Percentiles rank a stretch among this genome's conserved stretches.
These are phyloP conservation scores for Clathrospora elynae DNA, from an alignment of 2,329 filamentous ascomycete genomes.

Conservation along the genomic window DNA sequence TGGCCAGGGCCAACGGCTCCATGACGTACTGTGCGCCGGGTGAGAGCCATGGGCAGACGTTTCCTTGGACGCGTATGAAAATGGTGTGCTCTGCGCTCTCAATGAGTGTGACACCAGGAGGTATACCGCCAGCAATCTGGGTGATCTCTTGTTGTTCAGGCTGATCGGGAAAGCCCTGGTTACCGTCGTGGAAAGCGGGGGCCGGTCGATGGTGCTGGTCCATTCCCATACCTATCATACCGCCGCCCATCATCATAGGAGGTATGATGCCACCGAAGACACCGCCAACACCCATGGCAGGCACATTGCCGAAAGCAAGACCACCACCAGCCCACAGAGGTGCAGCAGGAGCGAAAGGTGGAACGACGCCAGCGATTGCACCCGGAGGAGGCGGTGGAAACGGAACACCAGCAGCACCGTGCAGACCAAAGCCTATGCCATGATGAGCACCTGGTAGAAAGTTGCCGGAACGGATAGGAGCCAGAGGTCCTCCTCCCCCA, in stretches of 20 bases:
- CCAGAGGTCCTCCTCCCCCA: slow-evolving; percentile 32
- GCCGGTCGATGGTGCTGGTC: slow-evolving; percentile 27
- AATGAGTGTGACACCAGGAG: slow-evolving; percentile 33
- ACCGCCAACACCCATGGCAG: slow-evolving; percentile 17
- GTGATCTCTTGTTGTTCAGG: slow-evolving; percentile 33
- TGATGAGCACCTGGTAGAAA: slow-evolving; percentile 32
- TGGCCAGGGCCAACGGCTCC: slow-evolving; percentile 32
- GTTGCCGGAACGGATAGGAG: slow-evolving; percentile 29
- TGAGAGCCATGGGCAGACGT: slow-evolving; percentile 39
- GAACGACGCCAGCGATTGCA: slow-evolving; percentile 24
- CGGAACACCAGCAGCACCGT: slow-evolving; percentile 24
- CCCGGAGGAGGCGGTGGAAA: slow-evolving; percentile 36
- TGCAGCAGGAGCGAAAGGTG: slow-evolving; percentile 31
- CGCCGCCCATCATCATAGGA: slow-evolving; percentile 17
- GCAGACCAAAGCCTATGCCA: slow-evolving; percentile 36
- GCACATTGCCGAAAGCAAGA: slow-evolving; percentile 32
- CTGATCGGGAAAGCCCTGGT: slow-evolving; percentile 25
- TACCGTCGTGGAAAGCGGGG: slow-evolving; percentile 30
- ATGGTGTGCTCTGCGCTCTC: slow-evolving; percentile 35
- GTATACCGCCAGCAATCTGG: slow-evolving; percentile 33
- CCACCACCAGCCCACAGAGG: slow-evolving; percentile 32
- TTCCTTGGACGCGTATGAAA: slow-evolving; percentile 35
- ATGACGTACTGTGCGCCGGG: slow-evolving; percentile 31
- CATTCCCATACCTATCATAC: slow-evolving; percentile 18
- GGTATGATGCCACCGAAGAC: slow-evolving; percentile 12